Evolutionary conservation across 306 rosid species (phyloP).

Genomic region (Prunus campanulata): DNA sequence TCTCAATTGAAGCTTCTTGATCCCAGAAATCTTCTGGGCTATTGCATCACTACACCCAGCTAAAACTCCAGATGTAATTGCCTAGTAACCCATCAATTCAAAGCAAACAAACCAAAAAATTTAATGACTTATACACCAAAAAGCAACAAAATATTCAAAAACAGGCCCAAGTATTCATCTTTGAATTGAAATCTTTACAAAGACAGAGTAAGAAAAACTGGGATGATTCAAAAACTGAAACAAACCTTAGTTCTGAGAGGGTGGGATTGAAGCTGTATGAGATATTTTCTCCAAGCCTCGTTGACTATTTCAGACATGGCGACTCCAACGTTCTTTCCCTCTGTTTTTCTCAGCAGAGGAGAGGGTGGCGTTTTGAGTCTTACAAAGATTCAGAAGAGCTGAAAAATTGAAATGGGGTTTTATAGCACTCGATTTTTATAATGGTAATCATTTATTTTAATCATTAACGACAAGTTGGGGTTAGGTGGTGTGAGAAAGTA

Average conservation of each 20-base stretch:
- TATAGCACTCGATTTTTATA: neutral
- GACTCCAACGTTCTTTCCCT: constrained; percentile 14
- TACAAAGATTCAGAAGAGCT: neutral
- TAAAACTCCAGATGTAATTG: constrained; percentile 78
- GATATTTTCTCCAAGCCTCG: constrained; percentile 61
- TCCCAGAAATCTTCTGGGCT: constrained; percentile 90
- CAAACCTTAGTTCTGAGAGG: constrained; percentile 92
- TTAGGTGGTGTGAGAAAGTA: constrained; percentile 4
- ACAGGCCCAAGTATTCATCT: neutral
- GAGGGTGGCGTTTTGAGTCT: neutral
- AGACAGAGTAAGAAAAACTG: neutral
- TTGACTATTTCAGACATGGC: constrained; percentile 72
- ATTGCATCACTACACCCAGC: constrained; percentile 75
- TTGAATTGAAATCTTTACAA: neutral
- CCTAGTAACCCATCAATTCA: constrained; percentile 43
- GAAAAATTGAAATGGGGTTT: neutral
- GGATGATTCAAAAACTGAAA: constrained; percentile 5
- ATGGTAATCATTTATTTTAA: neutral
- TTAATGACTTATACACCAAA: neutral
- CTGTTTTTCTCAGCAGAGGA: neutral
- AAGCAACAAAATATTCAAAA: neutral
- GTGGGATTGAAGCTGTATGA: constrained; percentile 65
- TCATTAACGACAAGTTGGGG: constrained; percentile 20
- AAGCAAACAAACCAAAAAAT: constrained; percentile 1
- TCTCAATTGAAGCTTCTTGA: constrained; percentile 78